Evolutionary conservation across 140 eudicot genomes (phyloP).

Genomic region (Anethum foeniculum): DNA sequence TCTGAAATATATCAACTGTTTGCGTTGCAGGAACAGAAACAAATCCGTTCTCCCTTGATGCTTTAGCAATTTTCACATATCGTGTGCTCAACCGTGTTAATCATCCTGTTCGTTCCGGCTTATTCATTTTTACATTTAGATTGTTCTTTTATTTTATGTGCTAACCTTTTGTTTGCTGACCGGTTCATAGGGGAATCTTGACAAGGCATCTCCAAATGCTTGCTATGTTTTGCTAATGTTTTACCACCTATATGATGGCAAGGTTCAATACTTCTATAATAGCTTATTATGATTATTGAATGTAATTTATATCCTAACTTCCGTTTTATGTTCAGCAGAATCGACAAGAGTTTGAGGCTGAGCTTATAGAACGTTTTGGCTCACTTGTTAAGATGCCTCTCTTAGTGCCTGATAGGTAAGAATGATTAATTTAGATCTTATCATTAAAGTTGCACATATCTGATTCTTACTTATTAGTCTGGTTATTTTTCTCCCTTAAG

Average conservation of each 20-base stretch:
- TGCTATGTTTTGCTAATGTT: constrained; percentile 91
- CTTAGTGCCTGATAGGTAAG: constrained; percentile 62
- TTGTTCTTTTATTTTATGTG: constrained; percentile 9
- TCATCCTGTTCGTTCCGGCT: constrained; percentile 64
- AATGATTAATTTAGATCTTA: neutral
- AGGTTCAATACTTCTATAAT: constrained; percentile 35
- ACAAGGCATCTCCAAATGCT: constrained; percentile 74
- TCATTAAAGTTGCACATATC: neutral
- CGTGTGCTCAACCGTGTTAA: constrained; percentile 84
- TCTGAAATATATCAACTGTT: neutral
- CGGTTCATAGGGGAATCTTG: constrained; percentile 75
- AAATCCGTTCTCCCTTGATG: constrained; percentile 94
- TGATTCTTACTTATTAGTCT: neutral
- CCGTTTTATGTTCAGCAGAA: constrained; percentile 34
- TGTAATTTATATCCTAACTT: neutral
- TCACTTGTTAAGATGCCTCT: constrained; percentile 95
- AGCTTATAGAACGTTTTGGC: constrained; percentile 88
- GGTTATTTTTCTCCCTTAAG: neutral
- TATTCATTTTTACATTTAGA: neutral
- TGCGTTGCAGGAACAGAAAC: constrained; percentile 70
- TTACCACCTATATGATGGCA: constrained; percentile 91
- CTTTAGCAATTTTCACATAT: constrained; percentile 73
- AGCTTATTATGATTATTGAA: neutral
- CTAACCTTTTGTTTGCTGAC: constrained; percentile 13
- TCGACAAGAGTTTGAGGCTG: constrained; percentile 72